Percentiles rank a stretch among this genome's conserved stretches.
phyloP scores from a whole-genome alignment of 2,329 filamentous ascomycete species.

The Fusarium neocosmosporiellum region DNA sequence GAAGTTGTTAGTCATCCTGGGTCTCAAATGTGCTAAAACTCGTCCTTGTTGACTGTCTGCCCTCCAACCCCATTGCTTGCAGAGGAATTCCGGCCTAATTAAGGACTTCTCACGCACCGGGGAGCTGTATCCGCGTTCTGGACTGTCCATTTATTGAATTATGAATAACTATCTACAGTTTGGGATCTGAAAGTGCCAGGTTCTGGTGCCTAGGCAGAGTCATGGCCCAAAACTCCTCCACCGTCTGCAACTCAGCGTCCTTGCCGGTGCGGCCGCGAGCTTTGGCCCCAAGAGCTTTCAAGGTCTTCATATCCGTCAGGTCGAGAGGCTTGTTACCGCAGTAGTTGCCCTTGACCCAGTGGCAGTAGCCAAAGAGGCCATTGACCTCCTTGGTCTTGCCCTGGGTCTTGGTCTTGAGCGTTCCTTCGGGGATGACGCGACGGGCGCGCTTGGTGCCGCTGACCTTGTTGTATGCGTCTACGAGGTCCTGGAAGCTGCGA shows the following conservation, averaged over 20 bases:
- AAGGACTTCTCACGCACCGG: too few relatives aligned
- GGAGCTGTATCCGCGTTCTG: too few relatives aligned
- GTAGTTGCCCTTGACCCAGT: neutral
- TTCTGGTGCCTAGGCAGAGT: neutral
- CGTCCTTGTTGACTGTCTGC: too few relatives aligned
- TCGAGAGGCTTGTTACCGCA: neutral
- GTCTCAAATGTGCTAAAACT: too few relatives aligned
- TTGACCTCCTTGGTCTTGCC: constrained; percentile 7
- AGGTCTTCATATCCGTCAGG: neutral
- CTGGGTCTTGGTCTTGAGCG: neutral
- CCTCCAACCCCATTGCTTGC: too few relatives aligned
- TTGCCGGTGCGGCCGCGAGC: neutral
- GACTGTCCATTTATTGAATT: too few relatives aligned
- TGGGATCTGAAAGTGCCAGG: neutral
- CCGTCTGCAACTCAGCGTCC: neutral
- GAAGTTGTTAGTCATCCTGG: too few relatives aligned
- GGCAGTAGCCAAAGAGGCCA: neutral
- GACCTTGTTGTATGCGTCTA: constrained; percentile 1
- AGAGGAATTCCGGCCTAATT: too few relatives aligned
- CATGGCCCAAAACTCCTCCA: neutral
- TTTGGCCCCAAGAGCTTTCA: neutral
- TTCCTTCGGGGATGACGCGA: neutral
- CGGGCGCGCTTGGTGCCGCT: neutral
- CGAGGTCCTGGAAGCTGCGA: neutral
- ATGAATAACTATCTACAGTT: too few relatives aligned